phyloP scores from a whole-genome alignment of 371 early-diverging fungal genomes.

The Mortierella sp. region DNA sequence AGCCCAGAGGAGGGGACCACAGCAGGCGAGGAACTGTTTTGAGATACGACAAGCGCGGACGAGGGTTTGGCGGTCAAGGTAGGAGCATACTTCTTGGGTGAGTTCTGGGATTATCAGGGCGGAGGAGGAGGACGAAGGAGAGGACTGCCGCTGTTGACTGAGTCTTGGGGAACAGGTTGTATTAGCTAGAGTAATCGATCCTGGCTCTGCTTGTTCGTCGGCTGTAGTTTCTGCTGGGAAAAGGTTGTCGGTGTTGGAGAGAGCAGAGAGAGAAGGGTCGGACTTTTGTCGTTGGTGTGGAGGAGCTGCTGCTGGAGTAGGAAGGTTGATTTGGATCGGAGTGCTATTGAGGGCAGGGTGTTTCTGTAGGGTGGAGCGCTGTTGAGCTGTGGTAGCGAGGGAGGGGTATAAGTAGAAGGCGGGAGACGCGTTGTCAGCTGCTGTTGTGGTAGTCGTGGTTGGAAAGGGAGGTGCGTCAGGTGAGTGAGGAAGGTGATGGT shows the following conservation, averaged over 20 bases:
- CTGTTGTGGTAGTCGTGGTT: background rate
- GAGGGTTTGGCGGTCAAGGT: conserved; percentile 33
- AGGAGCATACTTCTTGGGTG: conserved; percentile 34
- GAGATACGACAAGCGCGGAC: conserved; percentile 33
- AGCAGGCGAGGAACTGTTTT: conserved; percentile 27
- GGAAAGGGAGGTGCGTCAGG: background rate
- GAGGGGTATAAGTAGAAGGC: background rate
- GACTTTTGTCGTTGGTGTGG: background rate
- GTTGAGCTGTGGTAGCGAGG: background rate
- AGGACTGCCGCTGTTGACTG: background rate
- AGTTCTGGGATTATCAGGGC: conserved; percentile 28
- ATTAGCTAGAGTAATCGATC: background rate
- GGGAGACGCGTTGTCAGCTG: background rate
- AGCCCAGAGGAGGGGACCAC: conserved; percentile 35
- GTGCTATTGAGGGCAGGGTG: background rate
- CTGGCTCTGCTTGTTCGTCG: background rate
- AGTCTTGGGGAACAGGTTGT: background rate
- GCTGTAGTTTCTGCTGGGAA: background rate
- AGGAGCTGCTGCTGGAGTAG: background rate
- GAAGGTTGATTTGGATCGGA: conserved; percentile 1
- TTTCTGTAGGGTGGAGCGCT: background rate
- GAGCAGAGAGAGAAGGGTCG: background rate
- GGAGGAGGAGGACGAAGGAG: conserved; percentile 21
- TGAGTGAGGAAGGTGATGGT: background rate
- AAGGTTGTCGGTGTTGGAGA: background rate